A percentile compares a stretch with the other conserved stretches of the same genome.
phyloP scores from a whole-genome alignment of 805 yeast genomes.

The Kodamaea neixiangensis region DNA sequence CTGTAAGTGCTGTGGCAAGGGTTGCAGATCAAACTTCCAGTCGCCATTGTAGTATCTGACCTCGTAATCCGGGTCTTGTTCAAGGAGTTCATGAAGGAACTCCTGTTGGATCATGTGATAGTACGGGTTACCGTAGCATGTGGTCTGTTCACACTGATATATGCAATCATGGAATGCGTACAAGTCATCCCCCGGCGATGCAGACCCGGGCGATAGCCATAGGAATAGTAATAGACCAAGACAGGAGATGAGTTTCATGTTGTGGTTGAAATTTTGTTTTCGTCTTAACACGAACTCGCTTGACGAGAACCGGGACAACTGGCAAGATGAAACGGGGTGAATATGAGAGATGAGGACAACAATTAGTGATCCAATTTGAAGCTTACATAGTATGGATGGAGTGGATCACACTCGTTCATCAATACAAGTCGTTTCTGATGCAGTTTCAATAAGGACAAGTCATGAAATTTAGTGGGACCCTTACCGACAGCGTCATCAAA shows the following conservation, averaged over 20 bases:
- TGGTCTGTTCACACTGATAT: constrained; percentile 47
- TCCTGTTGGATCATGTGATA: constrained; percentile 25
- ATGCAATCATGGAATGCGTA: constrained; percentile 58
- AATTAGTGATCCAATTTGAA: too few species aligned
- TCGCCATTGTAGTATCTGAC: constrained; percentile 29
- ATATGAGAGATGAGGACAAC: not conserved
- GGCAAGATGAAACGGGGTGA: not conserved
- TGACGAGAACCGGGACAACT: not conserved
- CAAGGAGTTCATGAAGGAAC: constrained; percentile 19
- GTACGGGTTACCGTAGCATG: constrained; percentile 33
- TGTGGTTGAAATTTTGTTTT: not conserved
- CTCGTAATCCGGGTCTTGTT: constrained; percentile 18
- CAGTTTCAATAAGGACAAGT: too few species aligned
- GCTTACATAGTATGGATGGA: not conserved
- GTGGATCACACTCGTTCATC: not conserved
- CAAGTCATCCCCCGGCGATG: constrained; percentile 63
- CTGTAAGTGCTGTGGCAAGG: constrained; percentile 43
- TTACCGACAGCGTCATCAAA: not conserved
- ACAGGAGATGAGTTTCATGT: not conserved
- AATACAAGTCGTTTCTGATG: too few species aligned
- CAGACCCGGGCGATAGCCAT: constrained; percentile 3
- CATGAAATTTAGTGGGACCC: not conserved
- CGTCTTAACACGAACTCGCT: not conserved
- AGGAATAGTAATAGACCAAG: not conserved
- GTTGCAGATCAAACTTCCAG: constrained; percentile 38